Evolutionary conservation across 1,139 yeast species (phyloP), one percentile per base, ranked within the genome.

Genomic region (Taphrina deformans): DNA sequence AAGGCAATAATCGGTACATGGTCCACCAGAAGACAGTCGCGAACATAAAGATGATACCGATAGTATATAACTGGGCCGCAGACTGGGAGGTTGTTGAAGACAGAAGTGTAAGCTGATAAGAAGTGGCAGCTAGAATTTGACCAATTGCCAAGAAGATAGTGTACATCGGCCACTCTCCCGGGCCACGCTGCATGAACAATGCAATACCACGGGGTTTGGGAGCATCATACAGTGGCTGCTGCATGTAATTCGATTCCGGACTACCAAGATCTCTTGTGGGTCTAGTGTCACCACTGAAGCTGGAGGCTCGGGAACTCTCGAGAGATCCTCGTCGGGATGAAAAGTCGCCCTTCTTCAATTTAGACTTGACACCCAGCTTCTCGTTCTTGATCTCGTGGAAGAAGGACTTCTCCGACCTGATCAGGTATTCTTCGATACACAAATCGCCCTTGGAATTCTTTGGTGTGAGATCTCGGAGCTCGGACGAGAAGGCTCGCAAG

Each of bases 121-220:
- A 66, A 7, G 66, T 62, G 6, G 66, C 66, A 9, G 67, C 67
- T 1, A 66, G 44, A 31, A 66, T 63, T 53, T 66, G 67, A 2
- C 67, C 67, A n/a, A 66, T 41, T 10, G 67, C 66, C 33, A 66
- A 29, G 45, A 66, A 52, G 2, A 66, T 52, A 5, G 66, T 50
- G 61, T 66, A 66, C 21, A 62, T 9, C 16, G 67, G 67, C 67
- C 67, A 66, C 16, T 64, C 67, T 6, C 63, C 63, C 6, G 58
- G 24, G 7, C 53, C 41, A 18, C 64, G 62, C 35, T 66, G 67
- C 63, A 66, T 48, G 46, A 63, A 41, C 31, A 51, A 50, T 12
- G 63, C 56, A 9, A 59, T 29, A 3, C 63, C 63, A 6, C 41
- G 35, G 1, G 56, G 53, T 44, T 59, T 59, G 10, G 63, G 56